A percentile compares a stretch with the other conserved stretches of the same genome.
phyloP scores from a whole-genome alignment of 2,329 filamentous ascomycete species.

The Fusarium sp. region DNA sequence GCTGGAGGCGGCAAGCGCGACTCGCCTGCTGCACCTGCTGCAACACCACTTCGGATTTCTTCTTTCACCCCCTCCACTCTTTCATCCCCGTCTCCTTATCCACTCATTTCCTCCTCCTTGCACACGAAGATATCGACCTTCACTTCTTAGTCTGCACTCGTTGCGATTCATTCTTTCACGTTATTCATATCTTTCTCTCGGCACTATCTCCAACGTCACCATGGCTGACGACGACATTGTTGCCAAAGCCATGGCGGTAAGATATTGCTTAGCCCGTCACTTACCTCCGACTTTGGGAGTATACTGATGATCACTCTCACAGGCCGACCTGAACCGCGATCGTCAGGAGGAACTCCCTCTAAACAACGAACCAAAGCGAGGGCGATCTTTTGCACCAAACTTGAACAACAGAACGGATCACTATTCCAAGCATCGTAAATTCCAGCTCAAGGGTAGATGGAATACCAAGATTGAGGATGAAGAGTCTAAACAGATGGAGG shows the following conservation, averaged over 20 bases:
- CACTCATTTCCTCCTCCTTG: not conserved
- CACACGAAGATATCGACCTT: not conserved
- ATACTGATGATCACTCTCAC: not conserved
- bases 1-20: not conserved
- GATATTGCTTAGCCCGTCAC: not conserved
- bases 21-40: not conserved
- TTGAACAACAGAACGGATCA: conserved; percentile 28
- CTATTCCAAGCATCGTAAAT: not conserved
- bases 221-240: conserved; percentile 34
- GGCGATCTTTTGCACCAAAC: conserved; percentile 27
- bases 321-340: conserved; percentile 43
- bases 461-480: conserved; percentile 39
- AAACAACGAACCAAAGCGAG: conserved; percentile 14
- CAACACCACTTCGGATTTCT: not conserved
- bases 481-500: conserved; percentile 41
- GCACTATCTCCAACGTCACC: not conserved
- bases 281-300: no score
- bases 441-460: conserved; percentile 29
- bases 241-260: conserved; percentile 38
- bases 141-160: not conserved
- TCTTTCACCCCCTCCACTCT: not conserved
- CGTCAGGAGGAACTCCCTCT: conserved; percentile 48
- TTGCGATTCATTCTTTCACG: not conserved
- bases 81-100: not conserved
- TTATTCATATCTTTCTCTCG: not conserved